These are phyloP conservation scores for Tetrapisispora iriomotensis DNA, from an alignment of 805 yeast species.

Conservation along the genomic window DNA sequence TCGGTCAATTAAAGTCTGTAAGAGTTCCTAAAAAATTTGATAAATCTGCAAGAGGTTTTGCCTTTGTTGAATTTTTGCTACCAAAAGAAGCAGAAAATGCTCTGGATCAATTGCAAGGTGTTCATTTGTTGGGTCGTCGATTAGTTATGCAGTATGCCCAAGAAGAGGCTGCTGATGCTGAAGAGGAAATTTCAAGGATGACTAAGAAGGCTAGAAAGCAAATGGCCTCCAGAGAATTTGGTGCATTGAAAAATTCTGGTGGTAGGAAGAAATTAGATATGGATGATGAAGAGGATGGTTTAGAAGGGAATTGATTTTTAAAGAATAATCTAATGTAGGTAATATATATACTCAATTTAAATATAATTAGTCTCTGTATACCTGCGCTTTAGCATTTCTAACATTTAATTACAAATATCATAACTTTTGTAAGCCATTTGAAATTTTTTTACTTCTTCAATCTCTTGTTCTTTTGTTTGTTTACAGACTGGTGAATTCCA, in stretches of 20 bases:
- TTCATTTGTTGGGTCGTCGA: conserved; percentile 91
- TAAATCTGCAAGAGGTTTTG: conserved; percentile 92
- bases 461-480: conserved; percentile 56
- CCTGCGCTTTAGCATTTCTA: neutral
- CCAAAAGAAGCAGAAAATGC: conserved; percentile 90
- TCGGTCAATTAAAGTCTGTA: conserved; percentile 89
- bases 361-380: too few relatives aligned
- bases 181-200: conserved; percentile 85
- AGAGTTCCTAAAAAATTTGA: conserved; percentile 95
- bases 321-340: neutral
- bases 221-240: conserved; percentile 64
- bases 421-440: conserved; percentile 43
- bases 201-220: conserved; percentile 76
- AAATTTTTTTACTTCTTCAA: conserved; percentile 51
- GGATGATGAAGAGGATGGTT: conserved; percentile 32
- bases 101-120: conserved; percentile 88
- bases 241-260: conserved; percentile 60
- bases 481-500: conserved; percentile 61
- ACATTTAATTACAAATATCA: conserved; percentile 35
- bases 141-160: conserved; percentile 89
- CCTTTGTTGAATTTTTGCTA: conserved; percentile 85
- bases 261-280: conserved; percentile 62
- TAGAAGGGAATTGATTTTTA: conserved; percentile 12
- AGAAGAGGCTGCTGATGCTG: conserved; percentile 71
- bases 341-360: neutral